phyloP scores from a whole-genome alignment of 1,139 yeast species.

The Eremothecium coryli region DNA sequence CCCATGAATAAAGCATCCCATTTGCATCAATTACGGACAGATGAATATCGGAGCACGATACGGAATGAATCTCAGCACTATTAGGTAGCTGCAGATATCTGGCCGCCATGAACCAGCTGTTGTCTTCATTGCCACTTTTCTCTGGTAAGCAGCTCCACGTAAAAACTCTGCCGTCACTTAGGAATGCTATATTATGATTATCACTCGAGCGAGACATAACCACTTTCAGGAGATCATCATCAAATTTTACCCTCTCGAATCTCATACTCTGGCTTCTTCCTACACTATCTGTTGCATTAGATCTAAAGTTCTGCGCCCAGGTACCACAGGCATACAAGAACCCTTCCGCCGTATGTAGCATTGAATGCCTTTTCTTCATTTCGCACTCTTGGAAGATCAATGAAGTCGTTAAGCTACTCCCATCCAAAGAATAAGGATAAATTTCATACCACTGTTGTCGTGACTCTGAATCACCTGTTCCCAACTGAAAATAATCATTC shows the following conservation, averaged over 20 bases:
- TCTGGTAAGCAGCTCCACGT: slow-evolving; percentile 80
- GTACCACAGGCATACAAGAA: slow-evolving; percentile 53
- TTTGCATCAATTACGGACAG: slow-evolving; percentile 51
- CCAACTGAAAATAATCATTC: slow-evolving; percentile 56
- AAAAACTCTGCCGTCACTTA: slow-evolving; percentile 44
- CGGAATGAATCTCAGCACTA: slow-evolving; percentile 32
- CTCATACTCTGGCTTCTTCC: neutral
- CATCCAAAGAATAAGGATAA: slow-evolving; percentile 29
- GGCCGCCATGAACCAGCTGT: slow-evolving; percentile 2
- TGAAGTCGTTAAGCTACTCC: slow-evolving; percentile 27
- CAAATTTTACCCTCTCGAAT: neutral
- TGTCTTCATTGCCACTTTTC: slow-evolving; percentile 43
- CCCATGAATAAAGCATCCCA: slow-evolving; percentile 59
- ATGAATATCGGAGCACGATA: slow-evolving; percentile 65
- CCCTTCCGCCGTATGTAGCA: slow-evolving; percentile 46
- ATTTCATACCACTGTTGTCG: slow-evolving; percentile 25
- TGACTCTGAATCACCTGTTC: slow-evolving; percentile 61
- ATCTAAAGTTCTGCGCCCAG: neutral
- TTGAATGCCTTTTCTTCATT: slow-evolving; percentile 60
- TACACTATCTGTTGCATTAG: neutral
- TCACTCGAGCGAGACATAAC: neutral
- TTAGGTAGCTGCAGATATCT: neutral
- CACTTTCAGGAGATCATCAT: neutral
- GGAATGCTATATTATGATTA: slow-evolving; percentile 52
- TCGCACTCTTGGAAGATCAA: slow-evolving; percentile 31